Conservation (phyloP, 192 early-diverging fungal species). For the Coemansia pectinata region DNA sequence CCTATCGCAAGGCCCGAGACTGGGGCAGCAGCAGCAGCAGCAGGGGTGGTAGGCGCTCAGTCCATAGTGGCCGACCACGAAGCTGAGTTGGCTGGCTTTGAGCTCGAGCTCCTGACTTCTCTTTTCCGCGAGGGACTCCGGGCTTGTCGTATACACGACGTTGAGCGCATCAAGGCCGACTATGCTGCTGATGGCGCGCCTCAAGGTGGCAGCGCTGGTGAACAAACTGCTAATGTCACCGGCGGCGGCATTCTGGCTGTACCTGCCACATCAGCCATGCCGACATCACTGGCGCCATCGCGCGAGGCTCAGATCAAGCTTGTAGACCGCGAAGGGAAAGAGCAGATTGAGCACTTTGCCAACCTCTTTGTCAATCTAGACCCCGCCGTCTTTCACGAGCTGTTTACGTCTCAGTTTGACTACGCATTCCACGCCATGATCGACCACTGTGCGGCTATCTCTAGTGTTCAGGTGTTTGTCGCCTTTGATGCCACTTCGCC, state of each 20-base stretch:
- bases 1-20: not conserved
- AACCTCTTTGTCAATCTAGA: slow-evolving; percentile 81
- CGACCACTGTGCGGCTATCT: slow-evolving; percentile 71
- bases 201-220: not conserved
- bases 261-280: not conserved
- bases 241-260: not conserved
- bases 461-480: slow-evolving; percentile 87
- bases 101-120: slow-evolving; percentile 44
- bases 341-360: slow-evolving; percentile 88
- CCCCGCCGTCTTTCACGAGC: slow-evolving; percentile 91
- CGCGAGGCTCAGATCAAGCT: slow-evolving; percentile 60
- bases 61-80: slow-evolving; percentile 32
- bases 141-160: slow-evolving; percentile 51
- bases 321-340: slow-evolving; percentile 84
- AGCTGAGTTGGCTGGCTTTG: slow-evolving; percentile 46
- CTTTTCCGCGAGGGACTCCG: slow-evolving; percentile 53
- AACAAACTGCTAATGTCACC: not conserved
- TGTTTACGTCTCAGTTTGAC: slow-evolving; percentile 87
- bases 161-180: slow-evolving; percentile 31
- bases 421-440: slow-evolving; percentile 84
- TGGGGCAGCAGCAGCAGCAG: slow-evolving; percentile 2
- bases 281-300: slow-evolving; percentile 7
- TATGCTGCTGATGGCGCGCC: not conserved
- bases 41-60: not conserved
- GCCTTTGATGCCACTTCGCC: slow-evolving; percentile 65